Conservation (phyloP, 73 alveolate genomes). For the Paramecium bursaria region DNA sequence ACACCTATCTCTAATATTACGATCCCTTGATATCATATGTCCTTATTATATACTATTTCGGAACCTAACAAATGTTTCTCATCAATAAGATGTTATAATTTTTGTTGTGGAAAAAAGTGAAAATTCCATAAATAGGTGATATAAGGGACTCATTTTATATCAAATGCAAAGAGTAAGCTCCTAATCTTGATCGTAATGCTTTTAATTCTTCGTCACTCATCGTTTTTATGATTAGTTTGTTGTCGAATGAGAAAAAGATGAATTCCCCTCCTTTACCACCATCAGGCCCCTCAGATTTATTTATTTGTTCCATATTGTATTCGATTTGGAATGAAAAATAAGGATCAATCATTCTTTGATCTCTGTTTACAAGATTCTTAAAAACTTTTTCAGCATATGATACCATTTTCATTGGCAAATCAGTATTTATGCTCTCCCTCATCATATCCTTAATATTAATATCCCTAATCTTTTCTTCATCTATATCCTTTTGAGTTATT, state of each 20-base stretch:
- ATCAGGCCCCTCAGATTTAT: conserved; percentile 65
- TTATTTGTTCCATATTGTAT: conserved; percentile 1
- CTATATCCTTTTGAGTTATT: too few relatives aligned
- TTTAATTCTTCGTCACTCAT: conserved; percentile 84
- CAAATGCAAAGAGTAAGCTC: not conserved
- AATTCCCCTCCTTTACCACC: conserved; percentile 96
- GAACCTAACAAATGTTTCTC: conserved; percentile 35
- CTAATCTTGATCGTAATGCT: conserved; percentile 67
- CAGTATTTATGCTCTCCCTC: too few relatives aligned
- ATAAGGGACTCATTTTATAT: conserved; percentile 2
- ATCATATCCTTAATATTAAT: too few relatives aligned
- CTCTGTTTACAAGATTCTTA: not conserved
- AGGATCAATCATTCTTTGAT: not conserved
- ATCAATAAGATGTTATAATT: not conserved
- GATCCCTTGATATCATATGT: conserved; percentile 57
- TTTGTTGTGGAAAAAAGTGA: not conserved
- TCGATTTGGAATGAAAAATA: not conserved
- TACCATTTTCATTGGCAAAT: too few relatives aligned
- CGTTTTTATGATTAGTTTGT: conserved; percentile 92
- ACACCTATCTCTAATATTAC: conserved; percentile 14
- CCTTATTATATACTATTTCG: not conserved
- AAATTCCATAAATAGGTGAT: conserved; percentile 45
- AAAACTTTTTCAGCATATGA: not conserved
- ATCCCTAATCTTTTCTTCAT: too few relatives aligned
- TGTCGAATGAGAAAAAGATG: conserved; percentile 94